Evolutionary conservation across 495 filamentous ascomycete genomes (phyloP), one percentile per base, ranked within the genome.

Genomic region (Tricharina praecox): DNA sequence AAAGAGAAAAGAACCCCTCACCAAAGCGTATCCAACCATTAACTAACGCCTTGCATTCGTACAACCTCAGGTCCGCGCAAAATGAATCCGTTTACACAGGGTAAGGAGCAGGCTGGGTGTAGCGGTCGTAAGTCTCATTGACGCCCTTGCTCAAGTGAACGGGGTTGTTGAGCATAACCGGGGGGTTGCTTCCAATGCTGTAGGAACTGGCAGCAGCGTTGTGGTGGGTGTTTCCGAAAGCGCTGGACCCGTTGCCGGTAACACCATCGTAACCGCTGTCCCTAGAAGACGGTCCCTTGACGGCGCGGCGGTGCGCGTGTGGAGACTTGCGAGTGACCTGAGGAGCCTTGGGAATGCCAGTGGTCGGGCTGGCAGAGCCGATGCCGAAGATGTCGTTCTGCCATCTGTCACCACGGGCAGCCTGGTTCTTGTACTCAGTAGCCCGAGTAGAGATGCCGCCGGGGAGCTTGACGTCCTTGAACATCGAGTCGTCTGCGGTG

Each of bases 361-460:
- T 68, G 11, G 82, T 81, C 66, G 80, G 76, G 3, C 70, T 56
- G 4, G 88, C 85, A n/a, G 64, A 69, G 44, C 90, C 92, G 51
- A 96, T 79, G 56, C 74, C 78, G 70, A 97, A 97, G 57, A 97
- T 76, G 24, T 92, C 85, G 23, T 80, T 88, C 67, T 94, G 79
- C 90, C 90, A 97, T 63, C 78, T 79, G 54, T 95, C 80, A 41
- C 92, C 90, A 71, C 85, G 85, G 45, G 68, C 67, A 11, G 90
- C 83, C 32, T 94, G 69, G 35, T 95, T 77, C 63, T 77, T 85
- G 70, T 88, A 96, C 64, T 94, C 82, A 45, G 88, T 93, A 16
- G 90, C 88, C 74, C 94, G 95, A 67, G 74, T 80, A 47, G 81
- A 85, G 63, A 94, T 87, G 49, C 86, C 86, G 45, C 86, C 86